These are phyloP conservation scores for Lentinus brumalis DNA, from an alignment of 768 basidiomycete genomes.

Conservation along the genomic window DNA sequence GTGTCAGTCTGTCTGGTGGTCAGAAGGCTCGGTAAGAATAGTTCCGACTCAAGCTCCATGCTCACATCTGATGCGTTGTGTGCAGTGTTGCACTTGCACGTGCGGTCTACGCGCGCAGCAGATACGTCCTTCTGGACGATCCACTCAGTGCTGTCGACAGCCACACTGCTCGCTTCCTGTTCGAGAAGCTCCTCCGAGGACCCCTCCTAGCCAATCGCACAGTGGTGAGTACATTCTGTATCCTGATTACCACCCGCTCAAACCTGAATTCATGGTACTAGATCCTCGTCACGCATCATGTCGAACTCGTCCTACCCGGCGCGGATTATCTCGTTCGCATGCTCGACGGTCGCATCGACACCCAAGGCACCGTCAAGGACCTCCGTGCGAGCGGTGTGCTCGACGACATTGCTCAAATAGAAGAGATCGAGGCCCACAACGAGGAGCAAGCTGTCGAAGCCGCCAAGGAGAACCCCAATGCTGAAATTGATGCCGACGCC, in stretches of 20 bases:
- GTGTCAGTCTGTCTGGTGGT: slow-evolving; percentile 78
- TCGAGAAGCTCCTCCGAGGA: slow-evolving; percentile 65
- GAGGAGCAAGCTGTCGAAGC: slow-evolving; percentile 36
- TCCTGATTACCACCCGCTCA: neutral
- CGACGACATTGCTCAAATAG: slow-evolving; percentile 58
- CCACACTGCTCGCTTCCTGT: slow-evolving; percentile 64
- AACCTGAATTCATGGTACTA: slow-evolving; percentile 23
- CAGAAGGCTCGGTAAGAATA: slow-evolving; percentile 70
- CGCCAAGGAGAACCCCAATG: slow-evolving; percentile 19
- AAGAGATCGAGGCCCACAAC: slow-evolving; percentile 50
- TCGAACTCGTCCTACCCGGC: slow-evolving; percentile 77
- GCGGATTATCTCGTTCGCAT: slow-evolving; percentile 75
- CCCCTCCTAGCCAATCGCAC: slow-evolving; percentile 69
- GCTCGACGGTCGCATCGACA: slow-evolving; percentile 80
- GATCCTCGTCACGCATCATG: slow-evolving; percentile 82
- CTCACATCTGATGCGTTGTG: neutral
- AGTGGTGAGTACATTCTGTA: slow-evolving; percentile 45
- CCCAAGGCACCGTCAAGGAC: slow-evolving; percentile 68
- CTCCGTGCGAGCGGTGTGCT: slow-evolving; percentile 62
- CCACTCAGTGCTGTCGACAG: slow-evolving; percentile 82
- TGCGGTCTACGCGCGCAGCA: slow-evolving; percentile 66
- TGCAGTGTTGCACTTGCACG: slow-evolving; percentile 79
- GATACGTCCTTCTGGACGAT: slow-evolving; percentile 72
- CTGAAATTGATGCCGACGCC: slow-evolving; percentile 32
- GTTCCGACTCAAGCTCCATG: neutral